Conservation (phyloP, 805 yeast species). For the Metschnikowia chrysomelidarum region DNA sequence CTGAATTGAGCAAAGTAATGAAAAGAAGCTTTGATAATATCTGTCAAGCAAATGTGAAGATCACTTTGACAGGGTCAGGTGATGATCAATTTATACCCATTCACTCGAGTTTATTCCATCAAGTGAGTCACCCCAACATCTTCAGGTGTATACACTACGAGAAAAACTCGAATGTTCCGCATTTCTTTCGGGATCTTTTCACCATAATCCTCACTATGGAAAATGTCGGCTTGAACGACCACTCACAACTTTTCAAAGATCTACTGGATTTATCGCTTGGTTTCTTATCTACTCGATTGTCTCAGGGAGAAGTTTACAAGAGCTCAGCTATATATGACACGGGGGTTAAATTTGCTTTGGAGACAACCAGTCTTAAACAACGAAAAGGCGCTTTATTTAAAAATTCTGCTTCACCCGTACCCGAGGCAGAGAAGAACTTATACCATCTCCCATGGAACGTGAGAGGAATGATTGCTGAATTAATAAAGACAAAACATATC, state of each 20-base stretch:
- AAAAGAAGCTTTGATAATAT: slow-evolving; percentile 21
- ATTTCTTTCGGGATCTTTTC: slow-evolving; percentile 28
- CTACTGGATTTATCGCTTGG: slow-evolving; percentile 32
- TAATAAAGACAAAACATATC: slow-evolving; percentile 32
- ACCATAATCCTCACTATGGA: slow-evolving; percentile 29
- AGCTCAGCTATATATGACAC: slow-evolving; percentile 26
- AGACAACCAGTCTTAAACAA: slow-evolving; percentile 32
- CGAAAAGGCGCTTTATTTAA: slow-evolving; percentile 6
- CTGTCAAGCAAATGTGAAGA: slow-evolving; percentile 29
- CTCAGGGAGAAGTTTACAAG: slow-evolving; percentile 27
- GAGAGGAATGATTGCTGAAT: slow-evolving; percentile 37
- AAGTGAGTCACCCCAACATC: slow-evolving; percentile 37
- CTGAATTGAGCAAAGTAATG: slow-evolving; percentile 18
- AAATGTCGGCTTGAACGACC: slow-evolving; percentile 37
- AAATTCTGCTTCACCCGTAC: background rate
- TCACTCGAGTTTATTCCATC: slow-evolving; percentile 28
- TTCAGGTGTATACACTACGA: slow-evolving; percentile 28
- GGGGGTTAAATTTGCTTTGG: slow-evolving; percentile 33
- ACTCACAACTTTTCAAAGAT: slow-evolving; percentile 26
- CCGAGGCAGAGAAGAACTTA: slow-evolving; percentile 17
- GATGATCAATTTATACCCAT: slow-evolving; percentile 40
- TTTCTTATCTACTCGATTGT: slow-evolving; percentile 7
- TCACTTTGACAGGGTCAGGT: slow-evolving; percentile 33
- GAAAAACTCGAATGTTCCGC: slow-evolving; percentile 22
- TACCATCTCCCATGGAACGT: slow-evolving; percentile 39